A percentile compares a stretch with the other conserved stretches of the same genome.
These are phyloP conservation scores for Phytophthora pini DNA, from an alignment of 352 stramenopile species.

Conservation along the genomic window DNA sequence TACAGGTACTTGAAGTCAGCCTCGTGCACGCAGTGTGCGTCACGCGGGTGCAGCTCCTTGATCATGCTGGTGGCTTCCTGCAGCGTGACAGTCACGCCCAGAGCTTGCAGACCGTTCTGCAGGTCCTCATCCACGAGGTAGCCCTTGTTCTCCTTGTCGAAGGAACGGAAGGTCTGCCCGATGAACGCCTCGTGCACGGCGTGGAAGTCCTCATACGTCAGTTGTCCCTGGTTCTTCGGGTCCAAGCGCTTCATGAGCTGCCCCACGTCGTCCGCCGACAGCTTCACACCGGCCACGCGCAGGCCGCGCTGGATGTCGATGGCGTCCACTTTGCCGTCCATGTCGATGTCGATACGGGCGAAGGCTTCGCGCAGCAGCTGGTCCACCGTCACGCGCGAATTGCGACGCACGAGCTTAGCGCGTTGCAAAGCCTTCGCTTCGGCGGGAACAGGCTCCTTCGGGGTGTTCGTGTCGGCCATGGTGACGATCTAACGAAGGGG, in stretches of 20 bases:
- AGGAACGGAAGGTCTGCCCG: conserved; percentile 69
- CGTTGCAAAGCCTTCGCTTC: conserved; percentile 19
- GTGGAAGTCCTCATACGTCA: conserved; percentile 81
- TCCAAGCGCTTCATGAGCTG: conserved; percentile 76
- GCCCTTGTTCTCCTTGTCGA: conserved; percentile 73
- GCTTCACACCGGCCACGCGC: conserved; percentile 62
- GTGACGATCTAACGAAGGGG: background rate
- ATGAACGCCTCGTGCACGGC: conserved; percentile 83
- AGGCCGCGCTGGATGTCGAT: conserved; percentile 81
- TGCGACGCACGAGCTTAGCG: conserved; percentile 72
- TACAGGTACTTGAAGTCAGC: conserved; percentile 88
- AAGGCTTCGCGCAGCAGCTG: conserved; percentile 76
- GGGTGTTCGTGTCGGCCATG: conserved; percentile 22
- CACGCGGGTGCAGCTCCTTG: conserved; percentile 67
- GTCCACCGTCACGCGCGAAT: conserved; percentile 83
- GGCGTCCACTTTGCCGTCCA: conserved; percentile 73
- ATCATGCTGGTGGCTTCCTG: conserved; percentile 84
- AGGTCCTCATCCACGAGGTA: conserved; percentile 73
- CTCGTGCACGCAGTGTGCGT: conserved; percentile 73
- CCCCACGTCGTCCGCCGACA: conserved; percentile 63
- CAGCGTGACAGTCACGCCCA: conserved; percentile 76
- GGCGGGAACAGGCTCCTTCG: background rate
- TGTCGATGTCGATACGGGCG: conserved; percentile 72
- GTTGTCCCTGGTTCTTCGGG: conserved; percentile 66
- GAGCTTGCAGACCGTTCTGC: conserved; percentile 65